phyloP scores from a whole-genome alignment of 495 filamentous ascomycete genomes.

The Bryoglossum gracile region DNA sequence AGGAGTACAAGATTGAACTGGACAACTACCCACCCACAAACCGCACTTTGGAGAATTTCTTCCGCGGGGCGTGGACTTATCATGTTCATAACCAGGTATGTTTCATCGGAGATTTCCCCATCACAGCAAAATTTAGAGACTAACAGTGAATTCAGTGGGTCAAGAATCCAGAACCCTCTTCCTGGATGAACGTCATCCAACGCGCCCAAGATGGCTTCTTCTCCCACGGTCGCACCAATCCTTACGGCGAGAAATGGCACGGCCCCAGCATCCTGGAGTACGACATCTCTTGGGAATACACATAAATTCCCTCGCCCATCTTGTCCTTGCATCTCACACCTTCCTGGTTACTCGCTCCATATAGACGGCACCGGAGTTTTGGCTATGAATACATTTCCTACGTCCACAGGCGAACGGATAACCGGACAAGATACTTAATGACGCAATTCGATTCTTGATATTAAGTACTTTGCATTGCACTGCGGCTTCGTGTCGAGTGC shows the following conservation, averaged over 20 bases:
- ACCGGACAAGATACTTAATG: no score
- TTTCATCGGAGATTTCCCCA: no score
- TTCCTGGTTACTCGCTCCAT: no score
- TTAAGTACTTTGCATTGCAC: no score
- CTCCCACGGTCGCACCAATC: conserved; percentile 36
- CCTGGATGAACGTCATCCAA: conserved; percentile 48
- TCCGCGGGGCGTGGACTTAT: conserved; percentile 49
- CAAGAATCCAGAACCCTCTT: conserved; percentile 40
- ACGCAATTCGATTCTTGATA: no score
- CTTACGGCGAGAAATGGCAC: conserved; percentile 47
- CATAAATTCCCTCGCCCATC: conserved; percentile 1
- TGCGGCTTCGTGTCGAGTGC: no score
- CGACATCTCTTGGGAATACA: conserved; percentile 20
- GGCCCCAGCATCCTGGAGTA: conserved; percentile 31
- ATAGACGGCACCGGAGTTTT: no score
- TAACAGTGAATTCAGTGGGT: conserved; percentile 17
- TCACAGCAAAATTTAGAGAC: no score
- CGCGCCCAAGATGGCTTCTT: conserved; percentile 51
- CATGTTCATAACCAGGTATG: conserved; percentile 53
- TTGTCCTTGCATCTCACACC: no score
- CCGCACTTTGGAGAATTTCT: conserved; percentile 48
- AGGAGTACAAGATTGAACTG: conserved; percentile 34
- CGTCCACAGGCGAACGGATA: no score
- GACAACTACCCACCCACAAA: conserved; percentile 48
- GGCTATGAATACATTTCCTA: no score